Base-by-base conservation (phyloP, 495 filamentous ascomycete genomes). In the Melanomma pulvis-pyrius region DNA sequence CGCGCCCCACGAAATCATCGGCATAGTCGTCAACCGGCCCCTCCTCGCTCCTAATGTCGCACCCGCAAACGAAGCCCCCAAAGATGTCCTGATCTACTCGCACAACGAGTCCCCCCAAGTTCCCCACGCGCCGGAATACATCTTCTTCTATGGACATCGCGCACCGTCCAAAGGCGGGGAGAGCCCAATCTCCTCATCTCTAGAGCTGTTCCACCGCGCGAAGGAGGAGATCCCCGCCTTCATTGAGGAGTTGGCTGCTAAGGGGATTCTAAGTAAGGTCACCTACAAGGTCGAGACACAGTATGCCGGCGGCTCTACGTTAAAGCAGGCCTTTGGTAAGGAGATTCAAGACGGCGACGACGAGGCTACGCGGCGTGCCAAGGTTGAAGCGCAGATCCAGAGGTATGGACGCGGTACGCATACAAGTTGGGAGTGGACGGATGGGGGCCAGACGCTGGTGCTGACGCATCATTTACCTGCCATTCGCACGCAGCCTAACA, bases 61-160 rank as follows among this genome's bases (percentile, higher is more conserved):
- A 0, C 81, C 82, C 0, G 83, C 82, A 6, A 85, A 83, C 61
- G 81, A 83, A 72, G 77, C 80, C 3, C 80, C 82, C 11, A 81
- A 82, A 60, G 77, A 80, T 29, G 74, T 79, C 21, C 74, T 78
- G 4, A 82, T 84, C 26, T 83, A 84, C 66, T 82, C 77, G 61
- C 82, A 85, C 71, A 84, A 83, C 60, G 83, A 84, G 62, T 84
- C 81, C 3, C 80, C 79, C 0, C 77, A 83, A 61, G 81, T 83
- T 0, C 82, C 81, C 12, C 82, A 84, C 64, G 79, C 79, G 7
- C 82, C 82, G 0, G 82, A 80, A 57, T 83, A 84, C 69, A 77
- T 85, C 22, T 78, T 84, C 61, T 83, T 84, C 73, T 84, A 82
- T 26, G 74, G 75, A 7, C 69, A 79, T 11, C 70, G 61, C 1